Conservation (phyloP, 805 yeast species). For the Candida insectalens region DNA sequence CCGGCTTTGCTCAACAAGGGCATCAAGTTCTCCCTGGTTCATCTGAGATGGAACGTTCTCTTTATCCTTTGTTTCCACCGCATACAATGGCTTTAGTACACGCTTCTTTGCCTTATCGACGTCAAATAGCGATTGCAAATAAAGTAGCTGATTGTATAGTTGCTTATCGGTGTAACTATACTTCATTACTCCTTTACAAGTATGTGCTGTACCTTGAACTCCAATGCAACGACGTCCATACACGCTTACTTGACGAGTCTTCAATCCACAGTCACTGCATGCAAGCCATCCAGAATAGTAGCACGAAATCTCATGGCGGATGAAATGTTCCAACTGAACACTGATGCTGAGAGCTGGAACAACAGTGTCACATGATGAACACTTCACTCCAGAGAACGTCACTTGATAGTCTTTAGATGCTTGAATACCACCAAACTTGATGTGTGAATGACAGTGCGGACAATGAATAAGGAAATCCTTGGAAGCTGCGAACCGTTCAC, state of each 20-base stretch:
- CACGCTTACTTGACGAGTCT: slow-evolving; percentile 79
- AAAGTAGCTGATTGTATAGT: slow-evolving; percentile 77
- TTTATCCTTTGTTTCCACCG: slow-evolving; percentile 5
- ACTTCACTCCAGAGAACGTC: slow-evolving; percentile 60
- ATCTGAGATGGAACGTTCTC: slow-evolving; percentile 17
- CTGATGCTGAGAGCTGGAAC: slow-evolving; percentile 48
- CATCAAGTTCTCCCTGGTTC: slow-evolving; percentile 50
- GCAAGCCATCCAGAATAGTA: slow-evolving; percentile 82
- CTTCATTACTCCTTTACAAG: slow-evolving; percentile 74
- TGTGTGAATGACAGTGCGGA: slow-evolving; percentile 42
- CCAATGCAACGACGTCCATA: slow-evolving; percentile 83
- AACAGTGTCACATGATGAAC: slow-evolving; percentile 47
- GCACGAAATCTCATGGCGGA: slow-evolving; percentile 57
- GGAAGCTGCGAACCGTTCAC: slow-evolving; percentile 69
- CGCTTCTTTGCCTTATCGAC: slow-evolving; percentile 62
- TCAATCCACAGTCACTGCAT: slow-evolving; percentile 83
- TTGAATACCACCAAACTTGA: slow-evolving; percentile 68
- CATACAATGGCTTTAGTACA: slow-evolving; percentile 43
- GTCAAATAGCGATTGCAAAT: slow-evolving; percentile 72
- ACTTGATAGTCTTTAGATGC: slow-evolving; percentile 52
- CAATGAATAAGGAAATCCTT: slow-evolving; percentile 50
- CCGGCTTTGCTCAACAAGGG: slow-evolving; percentile 73
- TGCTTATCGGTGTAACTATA: slow-evolving; percentile 70
- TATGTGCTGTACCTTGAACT: slow-evolving; percentile 45
- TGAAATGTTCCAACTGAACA: slow-evolving; percentile 63